Percentiles rank a stretch among this genome's conserved stretches.
phyloP scores from a whole-genome alignment of 2,329 filamentous ascomycete genomes.

The Colletotrichum eremochloae region DNA sequence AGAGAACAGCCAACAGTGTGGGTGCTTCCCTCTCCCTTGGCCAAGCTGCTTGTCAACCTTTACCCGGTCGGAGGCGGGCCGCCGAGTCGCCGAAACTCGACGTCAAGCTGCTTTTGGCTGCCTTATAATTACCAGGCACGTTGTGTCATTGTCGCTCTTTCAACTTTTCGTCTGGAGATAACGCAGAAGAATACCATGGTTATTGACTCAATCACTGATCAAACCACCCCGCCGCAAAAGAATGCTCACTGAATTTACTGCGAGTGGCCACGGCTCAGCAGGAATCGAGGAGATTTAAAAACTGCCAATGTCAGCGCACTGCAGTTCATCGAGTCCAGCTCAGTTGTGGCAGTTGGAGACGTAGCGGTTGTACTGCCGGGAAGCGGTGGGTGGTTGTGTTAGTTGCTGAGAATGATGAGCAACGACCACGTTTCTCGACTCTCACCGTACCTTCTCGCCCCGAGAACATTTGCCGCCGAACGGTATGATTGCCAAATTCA shows the following conservation, averaged over 20 bases:
- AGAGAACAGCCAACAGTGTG: neutral
- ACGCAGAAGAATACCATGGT: neutral
- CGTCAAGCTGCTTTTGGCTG: constrained; percentile 8
- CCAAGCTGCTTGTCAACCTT: neutral
- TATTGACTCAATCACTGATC: neutral
- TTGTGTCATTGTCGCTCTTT: constrained; percentile 4
- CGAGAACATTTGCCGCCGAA: neutral
- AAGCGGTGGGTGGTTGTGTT: neutral
- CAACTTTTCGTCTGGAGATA: neutral
- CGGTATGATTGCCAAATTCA: neutral
- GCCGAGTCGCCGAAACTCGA: neutral
- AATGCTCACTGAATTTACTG: neutral
- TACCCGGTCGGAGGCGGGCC: neutral
- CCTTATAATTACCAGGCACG: neutral
- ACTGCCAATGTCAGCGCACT: neutral
- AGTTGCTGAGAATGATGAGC: neutral
- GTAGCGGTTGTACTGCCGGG: neutral
- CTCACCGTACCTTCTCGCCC: neutral
- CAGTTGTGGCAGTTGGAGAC: neutral
- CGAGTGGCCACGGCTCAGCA: neutral
- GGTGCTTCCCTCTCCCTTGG: neutral
- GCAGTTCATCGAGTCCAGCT: neutral
- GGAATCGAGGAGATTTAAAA: neutral
- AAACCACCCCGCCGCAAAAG: neutral
- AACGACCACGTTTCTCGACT: neutral